phyloP scores from a whole-genome alignment of 768 basidiomycete genomes.

The Saitozyma sp. region DNA sequence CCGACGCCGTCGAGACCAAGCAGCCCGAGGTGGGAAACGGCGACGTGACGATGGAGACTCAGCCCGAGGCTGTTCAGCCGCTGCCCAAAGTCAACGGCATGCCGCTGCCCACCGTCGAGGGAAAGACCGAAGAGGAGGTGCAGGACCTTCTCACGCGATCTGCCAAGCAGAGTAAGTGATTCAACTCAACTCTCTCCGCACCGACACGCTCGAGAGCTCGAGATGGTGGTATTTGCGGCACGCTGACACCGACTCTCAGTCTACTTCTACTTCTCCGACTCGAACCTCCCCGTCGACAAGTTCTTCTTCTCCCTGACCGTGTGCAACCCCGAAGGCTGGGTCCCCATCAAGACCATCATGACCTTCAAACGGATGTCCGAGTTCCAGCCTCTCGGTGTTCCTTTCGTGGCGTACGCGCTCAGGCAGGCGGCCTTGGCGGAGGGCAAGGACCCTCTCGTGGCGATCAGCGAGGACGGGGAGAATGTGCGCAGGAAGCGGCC shows the following conservation, averaged over 20 bases:
- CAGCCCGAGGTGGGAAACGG: conserved; percentile 3
- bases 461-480: conserved; percentile 70
- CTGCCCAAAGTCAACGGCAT: conserved; percentile 10
- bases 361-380: conserved; percentile 96
- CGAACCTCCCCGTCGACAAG: conserved; percentile 80
- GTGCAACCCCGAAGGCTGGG: conserved; percentile 77
- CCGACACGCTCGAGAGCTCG: neutral
- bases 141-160: conserved; percentile 32
- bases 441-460: conserved; percentile 59
- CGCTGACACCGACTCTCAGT: conserved; percentile 57
- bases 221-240: conserved; percentile 2
- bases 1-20: conserved; percentile 3
- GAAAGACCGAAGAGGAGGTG: conserved; percentile 45
- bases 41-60: conserved; percentile 19
- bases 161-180: conserved; percentile 48
- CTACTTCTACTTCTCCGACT: conserved; percentile 94
- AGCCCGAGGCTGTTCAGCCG: conserved; percentile 2
- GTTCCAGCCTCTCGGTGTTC: conserved; percentile 61
- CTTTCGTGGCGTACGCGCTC: conserved; percentile 73
- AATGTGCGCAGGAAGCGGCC: conserved; percentile 75
- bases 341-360: conserved; percentile 77
- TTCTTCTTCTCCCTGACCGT: conserved; percentile 94
- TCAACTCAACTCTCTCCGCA: neutral
- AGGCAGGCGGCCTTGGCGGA: conserved; percentile 43
- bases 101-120: conserved; percentile 31